A percentile compares a stretch with the other conserved stretches of the same genome.
Evolutionary conservation across 2,329 filamentous ascomycete species (phyloP).

Genomic region (Curvularia spicifera): DNA sequence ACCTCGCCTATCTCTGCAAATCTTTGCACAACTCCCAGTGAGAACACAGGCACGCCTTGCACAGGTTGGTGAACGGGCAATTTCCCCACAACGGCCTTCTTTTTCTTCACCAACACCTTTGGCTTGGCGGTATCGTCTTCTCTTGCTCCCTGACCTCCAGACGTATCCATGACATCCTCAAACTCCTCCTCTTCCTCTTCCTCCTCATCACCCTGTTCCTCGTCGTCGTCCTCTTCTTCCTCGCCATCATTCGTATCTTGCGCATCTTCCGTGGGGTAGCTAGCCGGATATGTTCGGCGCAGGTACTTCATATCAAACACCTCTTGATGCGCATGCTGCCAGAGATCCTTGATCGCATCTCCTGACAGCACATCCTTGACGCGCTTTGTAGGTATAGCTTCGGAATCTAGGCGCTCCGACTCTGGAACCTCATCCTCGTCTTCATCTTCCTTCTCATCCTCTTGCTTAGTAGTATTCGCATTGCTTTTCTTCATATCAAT

Average conservation of each 20-base stretch:
- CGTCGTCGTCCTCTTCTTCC: conserved; percentile 25
- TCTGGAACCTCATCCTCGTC: conserved; percentile 18
- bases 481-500: conserved; percentile 28
- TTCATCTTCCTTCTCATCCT: conserved; percentile 21
- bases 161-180: conserved; percentile 29
- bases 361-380: conserved; percentile 27
- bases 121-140: conserved; percentile 12
- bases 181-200: conserved; percentile 29
- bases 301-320: conserved; percentile 29
- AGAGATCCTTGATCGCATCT: conserved; percentile 29
- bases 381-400: conserved; percentile 23
- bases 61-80: conserved; percentile 23
- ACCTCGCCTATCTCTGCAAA: conserved; percentile 34
- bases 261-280: conserved; percentile 11
- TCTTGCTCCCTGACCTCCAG: conserved; percentile 11
- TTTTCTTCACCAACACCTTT: conserved; percentile 9
- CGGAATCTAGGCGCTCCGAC: conserved; percentile 19
- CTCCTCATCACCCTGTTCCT: conserved; percentile 20
- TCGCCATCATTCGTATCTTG: conserved; percentile 17
- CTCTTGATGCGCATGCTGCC: conserved; percentile 30
- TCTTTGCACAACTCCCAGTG: conserved; percentile 32
- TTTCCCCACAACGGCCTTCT: conserved; percentile 12
- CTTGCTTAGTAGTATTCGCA: neutral
- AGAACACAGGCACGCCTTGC: conserved; percentile 27
- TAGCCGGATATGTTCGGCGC: conserved; percentile 13